Base-by-base conservation (phyloP, 352 stramenopile species). In the Pythium coloratum region DNA sequence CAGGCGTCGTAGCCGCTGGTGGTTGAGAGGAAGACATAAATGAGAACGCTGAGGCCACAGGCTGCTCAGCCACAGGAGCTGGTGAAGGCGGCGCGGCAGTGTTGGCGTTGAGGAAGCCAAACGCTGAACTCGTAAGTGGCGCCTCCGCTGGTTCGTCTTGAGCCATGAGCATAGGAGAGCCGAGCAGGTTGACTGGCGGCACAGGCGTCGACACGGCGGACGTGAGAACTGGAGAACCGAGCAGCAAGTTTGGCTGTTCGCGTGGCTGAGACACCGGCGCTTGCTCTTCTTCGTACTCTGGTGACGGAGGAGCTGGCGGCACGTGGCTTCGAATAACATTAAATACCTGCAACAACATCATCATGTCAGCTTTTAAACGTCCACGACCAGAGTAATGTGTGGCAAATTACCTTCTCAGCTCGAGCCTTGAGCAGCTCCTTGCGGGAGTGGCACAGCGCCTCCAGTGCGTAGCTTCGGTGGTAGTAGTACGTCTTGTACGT, bases 341-440 rank as follows among this genome's bases (percentile, higher is more conserved):
- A 38, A 73, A 72, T 14, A 81, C 60, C 73, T 80, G 24, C 3
- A 33, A 32, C 0, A 7, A 3, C 50, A 34, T 49, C 6, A 51
- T 7, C 10, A 24, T 18, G 2, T 38, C 34, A 26, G 38, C 34
- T 42, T 20, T 3, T 1, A 1, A 9, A 59, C 6, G 24, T 28
- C 24, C 26, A 56, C 1, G 10, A 4, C 44, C 3, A 24, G 3
- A 12, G 6, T 24, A 7, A 18, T 1, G 32, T 18, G 28, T 3
- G 12, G 24, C 12, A 8, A 26, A 40, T 3, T 2, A 94, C 78
- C 76, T 95, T 95, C 56, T 95, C 84, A 6, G 87, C 87, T 0
- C 87, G 84, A 33, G 80, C 86, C 32, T 80, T 79, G 34, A 95
- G 71, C 58, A 93, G 81, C 49, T 94, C 84, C 69, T 95, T 95